A percentile compares a stretch with the other conserved stretches of the same genome.
Evolutionary conservation across 768 basidiomycete genomes (phyloP).

Genomic region (Lentinula aciculospora): DNA sequence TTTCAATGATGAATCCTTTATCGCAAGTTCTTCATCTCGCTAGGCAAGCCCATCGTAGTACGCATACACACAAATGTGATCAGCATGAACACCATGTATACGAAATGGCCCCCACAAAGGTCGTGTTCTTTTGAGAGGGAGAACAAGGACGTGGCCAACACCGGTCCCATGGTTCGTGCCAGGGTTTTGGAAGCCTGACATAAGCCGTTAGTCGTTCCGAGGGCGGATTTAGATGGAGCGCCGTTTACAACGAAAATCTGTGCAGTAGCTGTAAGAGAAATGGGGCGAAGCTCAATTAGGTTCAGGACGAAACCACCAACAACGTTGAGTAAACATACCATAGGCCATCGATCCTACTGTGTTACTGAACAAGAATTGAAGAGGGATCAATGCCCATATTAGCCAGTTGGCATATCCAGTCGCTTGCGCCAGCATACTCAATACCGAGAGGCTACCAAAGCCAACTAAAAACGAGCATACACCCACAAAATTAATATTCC

Average conservation of each 20-base stretch:
- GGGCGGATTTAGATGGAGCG: constrained; percentile 29
- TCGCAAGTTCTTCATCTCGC: not conserved
- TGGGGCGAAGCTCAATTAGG: constrained; percentile 4
- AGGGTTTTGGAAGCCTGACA: constrained; percentile 47
- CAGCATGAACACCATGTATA: not conserved
- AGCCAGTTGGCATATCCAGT: constrained; percentile 24
- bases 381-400: constrained; percentile 23
- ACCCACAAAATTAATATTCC: constrained; percentile 39
- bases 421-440: constrained; percentile 22
- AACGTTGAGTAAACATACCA: not conserved
- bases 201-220: constrained; percentile 51
- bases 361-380: constrained; percentile 26
- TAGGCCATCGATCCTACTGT: constrained; percentile 21
- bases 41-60: not conserved
- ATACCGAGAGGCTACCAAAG: constrained; percentile 10
- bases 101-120: constrained; percentile 31
- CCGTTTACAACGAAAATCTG: constrained; percentile 40
- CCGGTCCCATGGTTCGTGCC: constrained; percentile 46
- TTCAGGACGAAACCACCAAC: not conserved
- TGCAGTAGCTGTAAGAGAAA: constrained; percentile 33
- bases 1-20: not conserved
- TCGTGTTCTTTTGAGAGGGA: constrained; percentile 41
- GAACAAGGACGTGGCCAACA: constrained; percentile 50
- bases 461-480: constrained; percentile 18
- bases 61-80: not conserved